Evolutionary conservation across 352 stramenopile species (phyloP), one percentile per base, ranked within the genome.

Genomic region (Globisporangium cylindrosporum): DNA sequence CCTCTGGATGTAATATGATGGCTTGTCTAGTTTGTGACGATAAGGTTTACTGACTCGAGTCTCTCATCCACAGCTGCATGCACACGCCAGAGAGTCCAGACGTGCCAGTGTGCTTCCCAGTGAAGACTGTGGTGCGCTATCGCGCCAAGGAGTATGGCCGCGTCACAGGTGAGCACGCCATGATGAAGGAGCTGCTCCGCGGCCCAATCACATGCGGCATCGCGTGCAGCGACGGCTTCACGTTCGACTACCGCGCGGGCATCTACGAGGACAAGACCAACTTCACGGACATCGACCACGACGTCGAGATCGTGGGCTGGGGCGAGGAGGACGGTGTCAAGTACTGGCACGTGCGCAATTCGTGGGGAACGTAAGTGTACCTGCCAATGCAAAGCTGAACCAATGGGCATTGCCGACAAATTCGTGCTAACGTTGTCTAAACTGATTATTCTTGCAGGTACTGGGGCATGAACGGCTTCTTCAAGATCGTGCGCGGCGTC

Each of bases 311-410:
- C 68, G 89, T 97, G 24, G 95, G 94, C 38, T 99, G 93, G 93
- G 95, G 94, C 62, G 80, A 82, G 12, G 74, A 82, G 27, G 82
- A 93, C 62, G 77, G 86, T 67, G 69, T 88, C 68, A 90, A 94
- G 74, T 98, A 96, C 78, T 99, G 94, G 94, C 92, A 97, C 77
- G 84, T 97, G 49, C 89, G 96, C 58, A 96, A 98, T 93, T 84
- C 86, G 69, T 77, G 96, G 91, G 94, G 92, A 57, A 88, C 94
- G 66, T 86, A 83, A 67, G 59, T 64, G 1, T 9, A 24, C 32
- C 7, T 38, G 32, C 8, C 27, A 14, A 18, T 12, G 9, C 12
- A 43, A 43, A 18, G 4, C 10, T 43, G 36, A 43, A 12, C 10
- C 36, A 43, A 43, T 5, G 36, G 9, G 9, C 36, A 5, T 22